phyloP scores from a whole-genome alignment of 768 basidiomycete genomes.

The Leucocoprinus leucothites region DNA sequence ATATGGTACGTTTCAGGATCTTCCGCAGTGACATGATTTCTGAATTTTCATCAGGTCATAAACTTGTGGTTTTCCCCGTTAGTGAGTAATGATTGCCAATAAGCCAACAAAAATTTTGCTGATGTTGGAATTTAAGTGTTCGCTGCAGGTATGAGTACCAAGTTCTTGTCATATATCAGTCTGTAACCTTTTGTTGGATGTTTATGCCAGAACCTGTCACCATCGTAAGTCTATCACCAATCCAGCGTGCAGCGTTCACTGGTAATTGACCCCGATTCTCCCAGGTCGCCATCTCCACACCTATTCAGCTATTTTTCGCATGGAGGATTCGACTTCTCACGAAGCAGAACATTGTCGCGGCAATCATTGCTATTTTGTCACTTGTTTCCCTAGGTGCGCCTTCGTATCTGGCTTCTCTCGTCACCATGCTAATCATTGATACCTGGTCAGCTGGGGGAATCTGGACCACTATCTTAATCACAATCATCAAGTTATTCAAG shows the following conservation, averaged over 20 bases:
- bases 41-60: conserved; percentile 23
- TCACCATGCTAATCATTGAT: background rate
- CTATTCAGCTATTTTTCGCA: conserved; percentile 45
- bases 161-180: too few species aligned
- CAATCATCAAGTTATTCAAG: conserved; percentile 31
- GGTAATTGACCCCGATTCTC: background rate
- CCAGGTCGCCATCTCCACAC: conserved; percentile 41
- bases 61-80: conserved; percentile 27
- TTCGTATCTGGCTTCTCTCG: background rate
- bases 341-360: conserved; percentile 31
- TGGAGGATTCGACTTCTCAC: conserved; percentile 41
- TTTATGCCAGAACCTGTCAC: conserved; percentile 25
- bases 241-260: background rate
- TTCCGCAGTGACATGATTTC: conserved; percentile 6
- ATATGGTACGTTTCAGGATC: conserved; percentile 21
- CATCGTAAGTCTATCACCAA: conserved; percentile 22
- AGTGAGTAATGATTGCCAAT: conserved; percentile 22
- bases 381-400: conserved; percentile 30
- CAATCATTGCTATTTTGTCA: conserved; percentile 29
- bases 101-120: background rate
- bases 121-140: conserved; percentile 20
- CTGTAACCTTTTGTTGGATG: background rate
- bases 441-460: conserved; percentile 32
- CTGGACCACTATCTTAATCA: conserved; percentile 36
- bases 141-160: conserved; percentile 23